These are phyloP conservation scores for Tetrapisispora namnaoensis DNA, from an alignment of 805 yeast genomes.

Conservation along the genomic window DNA sequence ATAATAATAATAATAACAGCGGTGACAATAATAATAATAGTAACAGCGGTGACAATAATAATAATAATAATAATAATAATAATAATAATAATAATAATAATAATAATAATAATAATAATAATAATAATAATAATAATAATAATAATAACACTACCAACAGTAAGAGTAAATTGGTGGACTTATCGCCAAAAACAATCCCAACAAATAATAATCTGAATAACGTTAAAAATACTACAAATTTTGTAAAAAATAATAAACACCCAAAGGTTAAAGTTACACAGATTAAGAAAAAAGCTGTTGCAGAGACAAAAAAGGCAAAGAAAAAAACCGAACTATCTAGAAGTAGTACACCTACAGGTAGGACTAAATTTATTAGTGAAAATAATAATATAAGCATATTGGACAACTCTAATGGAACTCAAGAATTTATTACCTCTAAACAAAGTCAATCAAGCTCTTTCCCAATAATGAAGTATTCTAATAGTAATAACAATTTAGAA, in stretches of 20 bases:
- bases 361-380: background rate
- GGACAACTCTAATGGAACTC: background rate
- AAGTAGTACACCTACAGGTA: background rate
- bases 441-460: background rate
- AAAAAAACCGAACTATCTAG: background rate
- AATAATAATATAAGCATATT: background rate
- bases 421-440: background rate
- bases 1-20: slow-evolving; percentile 1
- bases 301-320: background rate
- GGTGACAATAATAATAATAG: slow-evolving; percentile 3
- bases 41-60: slow-evolving; percentile 8
- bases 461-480: background rate
- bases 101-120: slow-evolving; percentile 6
- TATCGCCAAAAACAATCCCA: background rate
- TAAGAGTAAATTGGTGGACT: too few relatives aligned
- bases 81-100: slow-evolving; percentile 7
- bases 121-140: slow-evolving; percentile 4
- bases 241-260: background rate
- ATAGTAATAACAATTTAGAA: background rate
- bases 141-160: slow-evolving; percentile 6
- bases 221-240: too few relatives aligned
- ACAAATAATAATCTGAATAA: background rate
- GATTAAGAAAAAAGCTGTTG: background rate
- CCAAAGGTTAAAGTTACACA: background rate
- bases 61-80: background rate